Conservation (phyloP, 2,329 filamentous ascomycete species). For the Epichloe sibirici region DNA sequence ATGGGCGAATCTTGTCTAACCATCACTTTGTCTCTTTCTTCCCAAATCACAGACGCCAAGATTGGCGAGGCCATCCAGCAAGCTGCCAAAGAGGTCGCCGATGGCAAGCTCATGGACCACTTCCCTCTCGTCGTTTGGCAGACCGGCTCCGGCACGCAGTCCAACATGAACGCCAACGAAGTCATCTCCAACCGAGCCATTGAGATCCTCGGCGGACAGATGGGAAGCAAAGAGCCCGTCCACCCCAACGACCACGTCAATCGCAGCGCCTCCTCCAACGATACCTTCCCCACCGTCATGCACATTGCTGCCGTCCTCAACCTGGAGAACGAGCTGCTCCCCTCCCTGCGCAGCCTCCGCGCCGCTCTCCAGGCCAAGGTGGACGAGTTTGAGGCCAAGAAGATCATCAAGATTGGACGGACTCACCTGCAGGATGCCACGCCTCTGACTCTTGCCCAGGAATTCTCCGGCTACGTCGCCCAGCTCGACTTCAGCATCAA, state of each 20-base stretch:
- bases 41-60: constrained; percentile 39
- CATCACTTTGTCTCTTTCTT: background rate
- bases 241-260: constrained; percentile 99
- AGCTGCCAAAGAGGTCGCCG: constrained; percentile 85
- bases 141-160: constrained; percentile 96
- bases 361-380: constrained; percentile 79
- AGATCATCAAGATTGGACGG: constrained; percentile 97
- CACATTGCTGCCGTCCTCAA: constrained; percentile 96
- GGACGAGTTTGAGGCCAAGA: constrained; percentile 68
- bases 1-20: too few relatives aligned
- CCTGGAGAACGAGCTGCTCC: constrained; percentile 73
- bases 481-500: constrained; percentile 86
- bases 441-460: constrained; percentile 86
- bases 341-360: constrained; percentile 69
- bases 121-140: constrained; percentile 99
- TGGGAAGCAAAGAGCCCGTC: constrained; percentile 96
- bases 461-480: constrained; percentile 94
- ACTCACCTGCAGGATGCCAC: constrained; percentile 97
- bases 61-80: constrained; percentile 88
- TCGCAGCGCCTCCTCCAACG: constrained; percentile 97
- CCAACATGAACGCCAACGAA: constrained; percentile 99
- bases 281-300: constrained; percentile 99
- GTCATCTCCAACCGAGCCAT: constrained; percentile 99
- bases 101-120: constrained; percentile 88
- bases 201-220: constrained; percentile 86